phyloP scores from a whole-genome alignment of 306 rosid species.

The Glycine latifolia region DNA sequence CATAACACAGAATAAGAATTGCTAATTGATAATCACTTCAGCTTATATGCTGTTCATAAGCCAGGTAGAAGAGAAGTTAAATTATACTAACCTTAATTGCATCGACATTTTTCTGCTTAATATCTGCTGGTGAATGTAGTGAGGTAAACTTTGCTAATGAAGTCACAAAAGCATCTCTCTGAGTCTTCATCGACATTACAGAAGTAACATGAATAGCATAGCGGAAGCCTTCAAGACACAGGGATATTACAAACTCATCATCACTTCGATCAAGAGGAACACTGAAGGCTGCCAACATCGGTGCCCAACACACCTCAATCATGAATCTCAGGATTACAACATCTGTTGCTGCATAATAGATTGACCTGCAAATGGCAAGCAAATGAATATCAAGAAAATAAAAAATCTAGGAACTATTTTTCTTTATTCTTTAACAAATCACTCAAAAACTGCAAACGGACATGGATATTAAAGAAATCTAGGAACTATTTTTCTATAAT shows the following conservation, averaged over 20 bases:
- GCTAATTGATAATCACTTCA: constrained; percentile 19
- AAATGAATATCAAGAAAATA: constrained; percentile 37
- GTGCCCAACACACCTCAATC: constrained; percentile 99
- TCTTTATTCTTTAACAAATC: too few relatives aligned
- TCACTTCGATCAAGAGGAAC: constrained; percentile 99
- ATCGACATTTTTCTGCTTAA: constrained; percentile 91
- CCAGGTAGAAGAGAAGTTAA: constrained; percentile 42
- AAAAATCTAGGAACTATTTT: background rate
- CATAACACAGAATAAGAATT: constrained; percentile 26
- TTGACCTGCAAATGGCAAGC: constrained; percentile 76
- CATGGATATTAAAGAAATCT: constrained; percentile 22
- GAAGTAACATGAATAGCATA: constrained; percentile 94
- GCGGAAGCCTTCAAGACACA: constrained; percentile 97
- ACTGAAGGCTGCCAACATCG: constrained; percentile 99
- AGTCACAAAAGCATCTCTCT: constrained; percentile 98
- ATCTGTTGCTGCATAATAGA: constrained; percentile 95
- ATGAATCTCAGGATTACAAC: constrained; percentile 92
- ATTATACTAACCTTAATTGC: constrained; percentile 89
- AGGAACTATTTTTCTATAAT: background rate
- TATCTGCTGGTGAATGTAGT: constrained; percentile 95
- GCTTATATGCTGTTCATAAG: constrained; percentile 19
- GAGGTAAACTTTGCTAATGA: constrained; percentile 97
- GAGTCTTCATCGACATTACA: constrained; percentile 97
- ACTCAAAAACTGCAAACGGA: constrained; percentile 55
- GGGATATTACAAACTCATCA: constrained; percentile 83